phyloP scores from a whole-genome alignment of 2,329 filamentous ascomycete species.

The Arthrobotrys pseudoclavata region DNA sequence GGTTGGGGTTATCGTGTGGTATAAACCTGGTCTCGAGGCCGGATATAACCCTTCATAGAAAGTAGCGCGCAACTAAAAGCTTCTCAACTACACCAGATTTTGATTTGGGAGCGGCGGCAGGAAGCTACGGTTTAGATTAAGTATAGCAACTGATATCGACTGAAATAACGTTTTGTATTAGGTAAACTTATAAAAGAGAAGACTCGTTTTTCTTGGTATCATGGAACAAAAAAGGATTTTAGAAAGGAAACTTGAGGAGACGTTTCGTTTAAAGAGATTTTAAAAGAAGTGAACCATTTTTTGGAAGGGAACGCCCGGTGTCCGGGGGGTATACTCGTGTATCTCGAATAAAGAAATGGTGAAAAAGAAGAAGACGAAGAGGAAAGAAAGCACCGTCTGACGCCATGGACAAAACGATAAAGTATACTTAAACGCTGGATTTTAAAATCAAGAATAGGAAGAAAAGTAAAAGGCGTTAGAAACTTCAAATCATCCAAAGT shows the following conservation, averaged over 20 bases:
- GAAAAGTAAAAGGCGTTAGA: constrained; percentile 1
- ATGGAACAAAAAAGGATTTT: background rate
- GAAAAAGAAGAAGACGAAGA: background rate
- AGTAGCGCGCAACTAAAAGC: too few species aligned
- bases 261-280: background rate
- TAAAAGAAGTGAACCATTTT: background rate
- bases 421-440: constrained; percentile 18
- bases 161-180: too few species aligned
- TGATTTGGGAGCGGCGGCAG: too few species aligned
- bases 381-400: constrained; percentile 2
- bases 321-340: background rate
- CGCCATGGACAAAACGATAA: background rate
- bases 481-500: constrained; percentile 54
- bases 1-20: too few species aligned
- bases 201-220: constrained; percentile 1
- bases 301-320: background rate
- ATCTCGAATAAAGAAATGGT: constrained; percentile 1
- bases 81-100: too few species aligned
- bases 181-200: background rate
- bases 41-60: too few species aligned
- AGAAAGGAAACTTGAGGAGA: background rate
- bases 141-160: too few species aligned
- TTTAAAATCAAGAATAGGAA: background rate
- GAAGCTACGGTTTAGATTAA: too few species aligned
- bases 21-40: too few species aligned